Percentiles rank a stretch among this genome's conserved stretches.
phyloP scores from a whole-genome alignment of 495 filamentous ascomycete species.

The Evernia prunastri region DNA sequence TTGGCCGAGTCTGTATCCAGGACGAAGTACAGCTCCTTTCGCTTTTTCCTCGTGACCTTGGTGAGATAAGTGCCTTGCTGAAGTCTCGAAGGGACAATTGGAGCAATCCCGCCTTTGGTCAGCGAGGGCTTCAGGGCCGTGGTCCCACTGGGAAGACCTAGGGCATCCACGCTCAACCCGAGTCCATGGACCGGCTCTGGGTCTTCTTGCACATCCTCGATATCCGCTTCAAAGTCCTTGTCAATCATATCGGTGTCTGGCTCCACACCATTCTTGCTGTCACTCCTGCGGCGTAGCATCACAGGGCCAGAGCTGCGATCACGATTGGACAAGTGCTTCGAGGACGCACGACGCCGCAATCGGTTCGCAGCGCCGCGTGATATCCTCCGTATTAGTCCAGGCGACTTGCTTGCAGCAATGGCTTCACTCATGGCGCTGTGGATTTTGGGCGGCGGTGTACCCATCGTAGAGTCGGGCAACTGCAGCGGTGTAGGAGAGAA shows the following conservation, averaged over 20 bases:
- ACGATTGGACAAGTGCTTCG: conserved; percentile 62
- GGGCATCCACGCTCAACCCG: conserved; percentile 11
- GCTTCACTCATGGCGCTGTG: conserved; percentile 49
- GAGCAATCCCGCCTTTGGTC: conserved; percentile 47
- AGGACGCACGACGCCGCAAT: conserved; percentile 62
- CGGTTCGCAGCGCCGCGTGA: conserved; percentile 61
- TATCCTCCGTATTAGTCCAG: conserved; percentile 58
- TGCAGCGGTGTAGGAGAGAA: conserved; percentile 44
- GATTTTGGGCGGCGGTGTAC: conserved; percentile 34
- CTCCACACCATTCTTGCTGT: conserved; percentile 67
- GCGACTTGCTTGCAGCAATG: conserved; percentile 44
- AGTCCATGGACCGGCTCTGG: conserved; percentile 17
- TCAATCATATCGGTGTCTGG: conserved; percentile 45
- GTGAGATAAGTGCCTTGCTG: conserved; percentile 67
- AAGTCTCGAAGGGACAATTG: conserved; percentile 62
- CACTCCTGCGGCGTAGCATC: conserved; percentile 77
- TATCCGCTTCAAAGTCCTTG: conserved; percentile 51
- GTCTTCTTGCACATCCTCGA: conserved; percentile 54
- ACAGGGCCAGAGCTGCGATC: conserved; percentile 86
- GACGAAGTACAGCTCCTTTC: conserved; percentile 64
- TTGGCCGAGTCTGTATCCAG: conserved; percentile 76
- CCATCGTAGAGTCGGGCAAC: conserved; percentile 51
- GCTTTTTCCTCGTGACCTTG: conserved; percentile 78
- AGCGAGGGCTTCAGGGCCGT: conserved; percentile 13
- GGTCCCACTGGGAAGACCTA: conserved; percentile 14